Base-by-base conservation (phyloP, 345 rosid genomes). In the Ceriops decandra region DNA sequence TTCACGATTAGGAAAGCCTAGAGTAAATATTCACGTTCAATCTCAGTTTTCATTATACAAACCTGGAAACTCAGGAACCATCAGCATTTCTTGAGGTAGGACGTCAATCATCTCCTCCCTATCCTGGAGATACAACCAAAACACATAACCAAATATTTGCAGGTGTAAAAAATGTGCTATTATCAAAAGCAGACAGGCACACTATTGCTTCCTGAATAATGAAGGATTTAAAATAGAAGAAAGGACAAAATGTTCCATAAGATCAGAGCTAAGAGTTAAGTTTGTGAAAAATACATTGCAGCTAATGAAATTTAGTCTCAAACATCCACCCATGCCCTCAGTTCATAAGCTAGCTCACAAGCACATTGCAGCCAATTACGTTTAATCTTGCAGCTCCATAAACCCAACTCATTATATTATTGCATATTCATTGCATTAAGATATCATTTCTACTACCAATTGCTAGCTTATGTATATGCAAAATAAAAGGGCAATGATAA, bases 61-160 rank as follows among this genome's bases (percentile, higher is more conserved):
- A 95, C 99, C 99, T 85, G 96, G 76, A 85, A 83, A 82, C 17
- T 84, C 88, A 33, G 82, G 60, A 66, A 72, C 70, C 87, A 89
- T 86, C 60, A 81, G 81, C 71, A 87, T 62, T 42, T 80, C 85
- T 32, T 79, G 83, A 11, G 87, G 81, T 38, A 85, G 80, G 76
- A 83, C 96, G 71, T 88, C 93, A 49, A 81, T 69, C 1, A 80
- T 72, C 24, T 82, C 86, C 69, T 77, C 88, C 72, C 79, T 82
- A 76, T 86, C 98, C 99, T 95, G 66, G 68, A 72, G 52, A 76
- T 42, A 20, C 57, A 75, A 63, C 59, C 68, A 76, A 66, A 69
- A 46, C 16, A 5, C 28, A n/a, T 7, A 24, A 56, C 26, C 28
- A 56, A 56, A 46, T 20, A 52, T n/a, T 5, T 20, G 30, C 57